A percentile compares a stretch with the other conserved stretches of the same genome.
Evolutionary conservation across 352 stramenopile genomes (phyloP).

Genomic region (Phytophthora syringae): DNA sequence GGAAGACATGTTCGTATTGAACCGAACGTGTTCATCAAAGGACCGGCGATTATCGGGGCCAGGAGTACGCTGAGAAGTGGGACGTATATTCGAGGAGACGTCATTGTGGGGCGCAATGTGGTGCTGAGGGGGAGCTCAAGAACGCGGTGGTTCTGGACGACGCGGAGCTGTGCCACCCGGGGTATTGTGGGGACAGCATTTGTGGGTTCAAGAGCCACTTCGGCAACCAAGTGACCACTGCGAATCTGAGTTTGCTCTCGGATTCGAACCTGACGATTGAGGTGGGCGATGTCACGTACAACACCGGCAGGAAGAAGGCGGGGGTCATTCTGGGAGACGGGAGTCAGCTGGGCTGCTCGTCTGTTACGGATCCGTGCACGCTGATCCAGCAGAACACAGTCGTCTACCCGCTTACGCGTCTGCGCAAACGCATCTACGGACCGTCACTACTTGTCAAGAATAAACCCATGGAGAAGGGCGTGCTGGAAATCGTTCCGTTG

Average conservation of each 20-base stretch:
- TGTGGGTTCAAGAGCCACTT: slow-evolving; percentile 83
- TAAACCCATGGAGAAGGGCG: slow-evolving; percentile 75
- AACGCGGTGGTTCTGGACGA: slow-evolving; percentile 77
- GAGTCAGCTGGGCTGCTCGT: slow-evolving; percentile 75
- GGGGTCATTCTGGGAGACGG: slow-evolving; percentile 75
- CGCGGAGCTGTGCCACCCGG: slow-evolving; percentile 74
- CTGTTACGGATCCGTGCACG: slow-evolving; percentile 78
- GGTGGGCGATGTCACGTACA: slow-evolving; percentile 45
- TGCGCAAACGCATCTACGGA: slow-evolving; percentile 75
- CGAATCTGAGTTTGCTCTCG: slow-evolving; percentile 70
- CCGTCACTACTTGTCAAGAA: slow-evolving; percentile 80
- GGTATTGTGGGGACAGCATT: slow-evolving; percentile 79
- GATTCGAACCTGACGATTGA: slow-evolving; percentile 42
- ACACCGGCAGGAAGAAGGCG: slow-evolving; percentile 74
- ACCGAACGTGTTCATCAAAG: slow-evolving; percentile 73
- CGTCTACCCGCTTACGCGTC: slow-evolving; percentile 70
- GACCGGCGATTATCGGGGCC: slow-evolving; percentile 76
- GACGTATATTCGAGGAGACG: slow-evolving; percentile 72
- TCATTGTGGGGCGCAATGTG: slow-evolving; percentile 65
- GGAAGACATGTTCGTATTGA: slow-evolving; percentile 71
- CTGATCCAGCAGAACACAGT: slow-evolving; percentile 63
- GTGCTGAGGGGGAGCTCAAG: slow-evolving; percentile 78
- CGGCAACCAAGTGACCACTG: slow-evolving; percentile 84
- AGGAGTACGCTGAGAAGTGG: slow-evolving; percentile 66
- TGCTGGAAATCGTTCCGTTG: slow-evolving; percentile 59